Evolutionary conservation across 345 rosid genomes (phyloP).

Genomic region (Viola odorata): DNA sequence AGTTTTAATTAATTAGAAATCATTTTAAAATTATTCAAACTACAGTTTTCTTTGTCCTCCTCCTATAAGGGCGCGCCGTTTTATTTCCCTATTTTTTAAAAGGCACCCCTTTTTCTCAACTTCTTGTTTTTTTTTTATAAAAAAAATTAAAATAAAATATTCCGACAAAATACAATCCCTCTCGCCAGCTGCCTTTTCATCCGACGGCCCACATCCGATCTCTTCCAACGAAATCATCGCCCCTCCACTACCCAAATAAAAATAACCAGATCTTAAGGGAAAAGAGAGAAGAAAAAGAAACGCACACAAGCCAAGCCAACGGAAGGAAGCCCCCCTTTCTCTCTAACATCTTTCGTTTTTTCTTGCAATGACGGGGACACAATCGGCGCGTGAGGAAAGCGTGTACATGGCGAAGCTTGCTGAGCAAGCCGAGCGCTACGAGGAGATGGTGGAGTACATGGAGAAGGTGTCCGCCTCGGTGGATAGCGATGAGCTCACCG

Average conservation of each 20-base stretch:
- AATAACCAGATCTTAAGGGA: neutral
- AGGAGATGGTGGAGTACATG: conserved; percentile 95
- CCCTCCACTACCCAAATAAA: neutral
- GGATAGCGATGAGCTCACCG: conserved; percentile 59
- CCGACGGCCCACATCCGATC: neutral
- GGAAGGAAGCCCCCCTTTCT: neutral
- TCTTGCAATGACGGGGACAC: conserved; percentile 34
- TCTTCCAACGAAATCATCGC: neutral
- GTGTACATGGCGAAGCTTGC: conserved; percentile 96
- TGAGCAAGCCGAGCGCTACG: conserved; percentile 92
- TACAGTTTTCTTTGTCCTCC: no score
- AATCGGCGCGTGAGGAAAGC: conserved; percentile 60
- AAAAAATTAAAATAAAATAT: no score
- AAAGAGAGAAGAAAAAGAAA: neutral
- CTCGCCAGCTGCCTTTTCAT: no score
- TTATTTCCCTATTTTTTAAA: conserved; percentile 11
- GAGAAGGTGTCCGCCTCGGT: conserved; percentile 64
- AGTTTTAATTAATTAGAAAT: no score
- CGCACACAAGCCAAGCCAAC: neutral
- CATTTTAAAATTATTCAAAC: no score
- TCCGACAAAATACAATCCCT: no score
- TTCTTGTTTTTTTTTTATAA: neutral
- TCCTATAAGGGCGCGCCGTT: no score
- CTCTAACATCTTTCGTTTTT: conserved; percentile 1
- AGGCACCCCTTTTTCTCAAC: neutral